These are phyloP conservation scores for Cadophora luteo-olivacea DNA, from an alignment of 2,329 filamentous ascomycete species.

Conservation along the genomic window DNA sequence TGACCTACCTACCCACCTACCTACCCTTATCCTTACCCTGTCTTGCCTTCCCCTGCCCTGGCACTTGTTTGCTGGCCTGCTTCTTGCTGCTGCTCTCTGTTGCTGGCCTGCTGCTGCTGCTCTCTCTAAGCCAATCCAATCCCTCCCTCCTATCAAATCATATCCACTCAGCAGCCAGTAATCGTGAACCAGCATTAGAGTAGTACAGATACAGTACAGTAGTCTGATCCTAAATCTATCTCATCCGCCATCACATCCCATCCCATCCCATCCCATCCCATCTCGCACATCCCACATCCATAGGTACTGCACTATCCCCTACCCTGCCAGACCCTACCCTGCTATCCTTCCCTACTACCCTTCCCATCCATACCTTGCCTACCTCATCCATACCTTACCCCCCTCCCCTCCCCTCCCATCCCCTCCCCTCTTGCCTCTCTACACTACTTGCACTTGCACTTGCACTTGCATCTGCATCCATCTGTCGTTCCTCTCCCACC, in stretches of 20 bases:
- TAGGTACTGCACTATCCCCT: neutral
- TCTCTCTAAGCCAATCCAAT: neutral
- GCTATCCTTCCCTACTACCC: neutral
- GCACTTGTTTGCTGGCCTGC: neutral
- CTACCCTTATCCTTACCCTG: too few species aligned
- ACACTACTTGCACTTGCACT: neutral
- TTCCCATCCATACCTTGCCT: neutral
- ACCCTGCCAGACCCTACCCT: constrained; percentile 1
- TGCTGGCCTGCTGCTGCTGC: neutral
- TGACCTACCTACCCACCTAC: too few species aligned
- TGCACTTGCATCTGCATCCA: neutral
- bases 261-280: neutral
- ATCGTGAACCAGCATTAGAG: neutral
- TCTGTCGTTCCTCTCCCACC: constrained; percentile 3
- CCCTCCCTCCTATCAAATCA: neutral
- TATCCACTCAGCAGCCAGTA: neutral
- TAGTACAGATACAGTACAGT: neutral
- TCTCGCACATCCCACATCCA: neutral
- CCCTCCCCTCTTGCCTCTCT: neutral
- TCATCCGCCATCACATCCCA: neutral
- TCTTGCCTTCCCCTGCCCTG: neutral
- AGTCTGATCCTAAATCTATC: constrained; percentile 4
- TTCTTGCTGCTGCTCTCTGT: neutral
- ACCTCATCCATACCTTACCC: neutral
- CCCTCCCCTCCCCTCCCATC: neutral